Conservation (phyloP, 2,329 filamentous ascomycete genomes). For the Ploettnerulaceae sp. region DNA sequence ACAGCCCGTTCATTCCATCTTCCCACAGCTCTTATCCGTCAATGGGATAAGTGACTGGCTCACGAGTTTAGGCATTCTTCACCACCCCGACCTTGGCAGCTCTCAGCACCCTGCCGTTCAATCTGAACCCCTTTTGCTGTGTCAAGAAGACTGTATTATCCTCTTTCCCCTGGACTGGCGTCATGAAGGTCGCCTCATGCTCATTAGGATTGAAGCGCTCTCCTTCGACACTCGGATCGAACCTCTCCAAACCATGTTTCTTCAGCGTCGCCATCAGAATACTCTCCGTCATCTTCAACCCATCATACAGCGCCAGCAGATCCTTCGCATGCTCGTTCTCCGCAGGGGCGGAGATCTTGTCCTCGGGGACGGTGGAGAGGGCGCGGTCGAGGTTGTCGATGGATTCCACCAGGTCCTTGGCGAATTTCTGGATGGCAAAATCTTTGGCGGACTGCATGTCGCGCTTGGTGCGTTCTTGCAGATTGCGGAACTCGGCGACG, state of each 20-base stretch:
- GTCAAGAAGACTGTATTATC: conserved; percentile 86
- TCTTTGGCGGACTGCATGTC: conserved; percentile 83
- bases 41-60: neutral
- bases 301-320: conserved; percentile 74
- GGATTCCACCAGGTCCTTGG: conserved; percentile 88
- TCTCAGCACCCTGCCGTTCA: conserved; percentile 85
- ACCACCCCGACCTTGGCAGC: conserved; percentile 96
- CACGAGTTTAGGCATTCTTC: conserved; percentile 54
- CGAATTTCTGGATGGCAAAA: conserved; percentile 92
- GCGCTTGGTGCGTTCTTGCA: conserved; percentile 89
- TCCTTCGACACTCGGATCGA: conserved; percentile 65
- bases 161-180: conserved; percentile 80
- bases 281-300: conserved; percentile 89
- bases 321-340: conserved; percentile 59
- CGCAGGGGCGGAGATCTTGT: conserved; percentile 57
- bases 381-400: conserved; percentile 98
- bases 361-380: conserved; percentile 68
- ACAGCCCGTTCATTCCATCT: neutral
- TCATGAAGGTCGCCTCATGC: conserved; percentile 96
- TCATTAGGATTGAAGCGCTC: conserved; percentile 95
- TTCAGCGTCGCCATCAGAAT: conserved; percentile 83
- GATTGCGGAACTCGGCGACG: conserved; percentile 95
- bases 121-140: conserved; percentile 91
- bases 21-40: neutral
- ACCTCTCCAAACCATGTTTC: conserved; percentile 90